Conservation (phyloP, 2,329 filamentous ascomycete species). For the Aspergillus felis region DNA sequence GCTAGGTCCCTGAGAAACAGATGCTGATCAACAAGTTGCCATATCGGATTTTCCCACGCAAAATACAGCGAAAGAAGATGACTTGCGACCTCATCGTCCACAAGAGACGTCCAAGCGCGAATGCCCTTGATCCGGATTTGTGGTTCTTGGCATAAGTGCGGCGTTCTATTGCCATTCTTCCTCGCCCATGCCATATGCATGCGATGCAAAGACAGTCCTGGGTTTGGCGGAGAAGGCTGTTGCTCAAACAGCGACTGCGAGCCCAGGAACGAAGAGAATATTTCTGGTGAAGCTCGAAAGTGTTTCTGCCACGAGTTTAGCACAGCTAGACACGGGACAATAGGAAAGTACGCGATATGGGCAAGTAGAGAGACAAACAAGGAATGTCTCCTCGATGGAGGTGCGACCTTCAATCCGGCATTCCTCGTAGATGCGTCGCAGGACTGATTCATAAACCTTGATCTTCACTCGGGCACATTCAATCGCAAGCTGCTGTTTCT, state of each 20-base stretch:
- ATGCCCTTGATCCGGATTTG: conserved; percentile 13
- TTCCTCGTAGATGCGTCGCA: conserved; percentile 10
- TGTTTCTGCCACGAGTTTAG: conserved; percentile 6
- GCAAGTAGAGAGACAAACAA: conserved; percentile 3
- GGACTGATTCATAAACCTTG: conserved; percentile 12
- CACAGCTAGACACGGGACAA: neutral
- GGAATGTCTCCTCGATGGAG: conserved; percentile 10
- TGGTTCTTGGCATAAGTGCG: conserved; percentile 7
- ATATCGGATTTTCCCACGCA: conserved; percentile 23
- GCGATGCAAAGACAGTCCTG: conserved; percentile 11
- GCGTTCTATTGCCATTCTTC: neutral
- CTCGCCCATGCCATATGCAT: conserved; percentile 14
- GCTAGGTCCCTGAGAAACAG: conserved; percentile 19
- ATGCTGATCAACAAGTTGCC: conserved; percentile 20
- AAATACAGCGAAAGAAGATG: conserved; percentile 23
- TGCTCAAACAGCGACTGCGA: conserved; percentile 7
- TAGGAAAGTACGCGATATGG: neutral
- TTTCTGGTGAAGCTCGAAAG: conserved; percentile 8
- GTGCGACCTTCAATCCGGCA: neutral
- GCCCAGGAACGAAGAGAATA: conserved; percentile 10
- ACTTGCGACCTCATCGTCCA: conserved; percentile 18
- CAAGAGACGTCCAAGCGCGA: conserved; percentile 17
- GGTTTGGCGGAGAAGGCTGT: conserved; percentile 2
- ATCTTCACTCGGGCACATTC: conserved; percentile 3
- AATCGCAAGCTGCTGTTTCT: conserved; percentile 10